Conservation (phyloP, 495 filamentous ascomycete genomes). For the Immersiella caudata region DNA sequence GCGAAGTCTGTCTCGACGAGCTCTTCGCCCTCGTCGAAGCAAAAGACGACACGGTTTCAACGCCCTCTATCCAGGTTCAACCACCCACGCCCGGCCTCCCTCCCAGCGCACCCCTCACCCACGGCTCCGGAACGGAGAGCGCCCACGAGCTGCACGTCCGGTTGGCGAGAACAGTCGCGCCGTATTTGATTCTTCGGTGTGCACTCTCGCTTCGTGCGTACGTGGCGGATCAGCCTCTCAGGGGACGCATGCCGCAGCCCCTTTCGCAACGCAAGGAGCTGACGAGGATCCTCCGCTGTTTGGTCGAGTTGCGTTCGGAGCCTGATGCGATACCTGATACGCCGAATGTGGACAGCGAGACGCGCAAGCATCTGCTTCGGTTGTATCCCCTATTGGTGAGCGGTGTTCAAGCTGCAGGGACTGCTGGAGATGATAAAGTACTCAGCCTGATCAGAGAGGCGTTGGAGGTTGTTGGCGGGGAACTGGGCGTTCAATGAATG, state of each 20-base stretch:
- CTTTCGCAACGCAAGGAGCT: slow-evolving; percentile 78
- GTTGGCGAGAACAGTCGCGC: slow-evolving; percentile 76
- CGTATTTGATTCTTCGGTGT: slow-evolving; percentile 80
- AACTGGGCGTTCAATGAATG: slow-evolving; percentile 58
- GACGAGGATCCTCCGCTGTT: slow-evolving; percentile 64
- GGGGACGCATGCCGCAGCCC: slow-evolving; percentile 91
- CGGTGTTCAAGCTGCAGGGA: slow-evolving; percentile 68
- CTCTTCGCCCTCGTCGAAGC: slow-evolving; percentile 71
- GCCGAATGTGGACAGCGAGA: slow-evolving; percentile 55
- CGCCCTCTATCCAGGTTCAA: slow-evolving; percentile 34
- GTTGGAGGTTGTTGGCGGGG: slow-evolving; percentile 67
- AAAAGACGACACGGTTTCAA: slow-evolving; percentile 37
- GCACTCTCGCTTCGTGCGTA: slow-evolving; percentile 80
- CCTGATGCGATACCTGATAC: slow-evolving; percentile 70
- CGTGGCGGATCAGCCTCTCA: slow-evolving; percentile 87
- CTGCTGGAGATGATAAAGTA: slow-evolving; percentile 64
- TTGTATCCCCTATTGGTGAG: slow-evolving; percentile 80
- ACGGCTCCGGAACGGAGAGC: slow-evolving; percentile 25
- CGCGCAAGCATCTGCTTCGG: slow-evolving; percentile 72
- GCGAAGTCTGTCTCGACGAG: slow-evolving; percentile 78
- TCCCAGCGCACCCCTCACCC: not conserved
- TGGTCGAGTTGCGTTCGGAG: slow-evolving; percentile 70
- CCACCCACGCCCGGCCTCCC: slow-evolving; percentile 31
- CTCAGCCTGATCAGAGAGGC: slow-evolving; percentile 58
- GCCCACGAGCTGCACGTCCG: slow-evolving; percentile 47